Evolutionary conservation across 163 green algal species (phyloP).

Genomic region (Coccomyxa subellipsoidea): DNA sequence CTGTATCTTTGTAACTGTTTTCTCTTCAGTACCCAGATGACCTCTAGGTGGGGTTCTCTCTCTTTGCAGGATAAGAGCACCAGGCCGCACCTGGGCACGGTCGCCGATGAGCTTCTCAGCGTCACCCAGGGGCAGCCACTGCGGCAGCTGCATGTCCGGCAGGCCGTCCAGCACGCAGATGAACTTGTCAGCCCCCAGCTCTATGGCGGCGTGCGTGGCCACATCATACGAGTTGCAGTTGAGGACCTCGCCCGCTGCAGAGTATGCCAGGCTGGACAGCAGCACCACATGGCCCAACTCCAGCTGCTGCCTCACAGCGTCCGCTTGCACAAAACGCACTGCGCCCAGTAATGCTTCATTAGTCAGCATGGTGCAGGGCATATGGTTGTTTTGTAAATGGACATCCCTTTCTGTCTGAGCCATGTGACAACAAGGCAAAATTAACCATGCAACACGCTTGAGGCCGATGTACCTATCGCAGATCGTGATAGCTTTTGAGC

Average conservation of each 20-base stretch:
- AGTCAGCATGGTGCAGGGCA: too few relatives aligned
- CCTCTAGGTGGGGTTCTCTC: too few relatives aligned
- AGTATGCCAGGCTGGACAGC: conserved; percentile 90
- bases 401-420: too few relatives aligned
- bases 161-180: conserved; percentile 61
- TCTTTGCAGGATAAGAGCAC: too few relatives aligned
- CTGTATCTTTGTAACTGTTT: too few relatives aligned
- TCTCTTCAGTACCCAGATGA: too few relatives aligned
- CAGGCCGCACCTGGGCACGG: not conserved
- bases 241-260: conserved; percentile 82
- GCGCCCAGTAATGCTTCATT: conserved; percentile 16
- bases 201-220: conserved; percentile 62
- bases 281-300: conserved; percentile 87
- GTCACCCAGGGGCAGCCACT: conserved; percentile 76
- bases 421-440: too few relatives aligned
- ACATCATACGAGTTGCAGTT: conserved; percentile 95
- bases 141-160: conserved; percentile 58
- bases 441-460: too few relatives aligned
- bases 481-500: too few relatives aligned
- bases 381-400: too few relatives aligned
- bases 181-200: conserved; percentile 63
- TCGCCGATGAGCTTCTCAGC: conserved; percentile 45
- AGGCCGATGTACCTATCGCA: too few relatives aligned
- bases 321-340: conserved; percentile 79
- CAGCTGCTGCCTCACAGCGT: conserved; percentile 76